Evolutionary conservation across 352 stramenopile genomes (phyloP).

Genomic region (Pythium utonaiense): DNA sequence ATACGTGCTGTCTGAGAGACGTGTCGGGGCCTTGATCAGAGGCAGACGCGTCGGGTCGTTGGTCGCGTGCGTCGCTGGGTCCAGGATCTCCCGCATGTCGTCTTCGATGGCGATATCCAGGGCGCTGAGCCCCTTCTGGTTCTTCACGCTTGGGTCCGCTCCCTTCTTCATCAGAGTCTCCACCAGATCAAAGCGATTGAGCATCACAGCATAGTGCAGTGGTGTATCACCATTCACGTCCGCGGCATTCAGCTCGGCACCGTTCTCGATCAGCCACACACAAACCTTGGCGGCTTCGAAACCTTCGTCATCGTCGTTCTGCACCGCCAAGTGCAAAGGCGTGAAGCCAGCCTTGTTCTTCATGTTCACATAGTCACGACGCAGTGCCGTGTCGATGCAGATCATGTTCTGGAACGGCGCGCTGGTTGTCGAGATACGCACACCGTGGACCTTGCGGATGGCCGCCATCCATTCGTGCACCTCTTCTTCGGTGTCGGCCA

Average conservation of each 20-base stretch:
- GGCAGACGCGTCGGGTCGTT: conserved; percentile 35
- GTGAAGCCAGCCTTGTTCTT: conserved; percentile 85
- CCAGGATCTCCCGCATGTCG: conserved; percentile 74
- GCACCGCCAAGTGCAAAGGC: conserved; percentile 71
- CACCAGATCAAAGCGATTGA: conserved; percentile 76
- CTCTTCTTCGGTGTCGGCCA: conserved; percentile 76
- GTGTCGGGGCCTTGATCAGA: conserved; percentile 47
- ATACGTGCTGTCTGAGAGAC: conserved; percentile 78
- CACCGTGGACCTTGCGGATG: conserved; percentile 79
- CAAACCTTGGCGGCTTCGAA: conserved; percentile 84
- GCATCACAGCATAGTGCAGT: conserved; percentile 82
- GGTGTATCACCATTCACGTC: conserved; percentile 84
- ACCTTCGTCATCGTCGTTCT: conserved; percentile 89
- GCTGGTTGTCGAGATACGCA: conserved; percentile 67
- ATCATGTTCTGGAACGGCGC: conserved; percentile 87
- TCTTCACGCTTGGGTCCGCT: conserved; percentile 69
- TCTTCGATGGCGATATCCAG: conserved; percentile 75
- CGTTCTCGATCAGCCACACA: conserved; percentile 88
- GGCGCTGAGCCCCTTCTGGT: conserved; percentile 60
- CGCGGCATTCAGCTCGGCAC: conserved; percentile 66
- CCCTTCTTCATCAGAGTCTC: conserved; percentile 87
- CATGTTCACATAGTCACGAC: conserved; percentile 85
- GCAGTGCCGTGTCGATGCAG: conserved; percentile 78
- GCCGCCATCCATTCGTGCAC: conserved; percentile 87
- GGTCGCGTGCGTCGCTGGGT: conserved; percentile 39